Conservation (phyloP, 192 early-diverging fungal species). For the Coemansia sp. region DNA sequence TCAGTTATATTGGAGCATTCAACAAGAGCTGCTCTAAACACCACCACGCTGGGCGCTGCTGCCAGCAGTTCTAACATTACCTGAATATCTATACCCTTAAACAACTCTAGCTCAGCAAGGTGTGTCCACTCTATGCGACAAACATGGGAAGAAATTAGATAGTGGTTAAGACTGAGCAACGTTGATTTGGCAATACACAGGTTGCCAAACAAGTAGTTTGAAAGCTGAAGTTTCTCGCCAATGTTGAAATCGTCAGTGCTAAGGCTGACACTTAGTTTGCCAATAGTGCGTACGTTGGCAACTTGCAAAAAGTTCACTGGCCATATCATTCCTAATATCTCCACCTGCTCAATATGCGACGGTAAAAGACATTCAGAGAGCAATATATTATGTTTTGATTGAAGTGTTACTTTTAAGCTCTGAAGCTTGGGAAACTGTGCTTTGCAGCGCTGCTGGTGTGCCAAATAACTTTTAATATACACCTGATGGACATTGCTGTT, state of each 20-base stretch:
- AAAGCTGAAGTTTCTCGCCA: neutral
- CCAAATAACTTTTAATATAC: neutral
- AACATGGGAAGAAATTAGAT: neutral
- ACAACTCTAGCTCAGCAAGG: neutral
- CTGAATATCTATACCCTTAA: neutral
- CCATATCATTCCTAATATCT: neutral
- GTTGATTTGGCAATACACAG: neutral
- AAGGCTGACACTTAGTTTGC: neutral
- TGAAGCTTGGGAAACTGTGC: neutral
- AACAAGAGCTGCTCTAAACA: neutral
- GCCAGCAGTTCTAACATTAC: neutral
- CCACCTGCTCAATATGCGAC: neutral
- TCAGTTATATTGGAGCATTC: neutral
- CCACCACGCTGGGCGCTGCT: neutral
- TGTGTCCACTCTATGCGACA: slow-evolving; percentile 4
- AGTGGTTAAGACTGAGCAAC: neutral
- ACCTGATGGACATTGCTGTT: neutral
- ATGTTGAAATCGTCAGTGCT: slow-evolving; percentile 1
- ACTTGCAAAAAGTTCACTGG: neutral
- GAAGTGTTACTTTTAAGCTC: neutral
- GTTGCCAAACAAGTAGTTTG: slow-evolving; percentile 5
- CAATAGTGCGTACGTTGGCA: neutral
- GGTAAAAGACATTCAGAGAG: neutral
- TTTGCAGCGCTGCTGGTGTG: neutral
- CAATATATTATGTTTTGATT: neutral